A percentile compares a stretch with the other conserved stretches of the same genome.
phyloP scores from a whole-genome alignment of 164 flowering plant species.

The Nelumbo lutea region DNA sequence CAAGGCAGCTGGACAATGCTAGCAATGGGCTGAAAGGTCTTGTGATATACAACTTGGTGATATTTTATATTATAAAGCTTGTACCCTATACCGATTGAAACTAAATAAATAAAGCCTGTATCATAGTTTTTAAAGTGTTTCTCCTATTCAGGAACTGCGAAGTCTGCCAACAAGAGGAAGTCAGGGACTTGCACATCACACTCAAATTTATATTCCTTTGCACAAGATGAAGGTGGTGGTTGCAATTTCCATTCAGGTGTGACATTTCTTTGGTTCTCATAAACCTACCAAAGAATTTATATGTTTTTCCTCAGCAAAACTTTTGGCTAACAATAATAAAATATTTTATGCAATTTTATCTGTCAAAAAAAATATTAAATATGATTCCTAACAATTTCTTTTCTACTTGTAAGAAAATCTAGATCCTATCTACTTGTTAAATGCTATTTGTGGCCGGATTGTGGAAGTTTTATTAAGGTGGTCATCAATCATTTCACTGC shows the following conservation, averaged over 20 bases:
- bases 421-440: too few relatives aligned
- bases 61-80: too few relatives aligned
- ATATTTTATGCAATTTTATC: too few relatives aligned
- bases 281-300: neutral
- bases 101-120: neutral
- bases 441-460: too few relatives aligned
- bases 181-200: constrained; percentile 38
- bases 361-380: too few relatives aligned
- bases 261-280: neutral
- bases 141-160: constrained; percentile 47
- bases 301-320: neutral
- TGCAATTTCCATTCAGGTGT: constrained; percentile 66
- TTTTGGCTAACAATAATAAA: neutral
- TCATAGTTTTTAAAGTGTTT: constrained; percentile 9
- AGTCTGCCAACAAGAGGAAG: constrained; percentile 36
- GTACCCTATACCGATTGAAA: too few relatives aligned
- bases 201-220: constrained; percentile 49
- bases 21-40: constrained; percentile 39
- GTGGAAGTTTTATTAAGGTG: too few relatives aligned
- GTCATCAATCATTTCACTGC: too few relatives aligned
- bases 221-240: constrained; percentile 54
- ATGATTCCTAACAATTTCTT: too few relatives aligned
- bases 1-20: constrained; percentile 39
- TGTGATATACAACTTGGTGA: neutral
- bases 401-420: too few relatives aligned